Evolutionary conservation across 2,329 filamentous ascomycete genomes (phyloP).

Genomic region (Hypoxylon sp.): DNA sequence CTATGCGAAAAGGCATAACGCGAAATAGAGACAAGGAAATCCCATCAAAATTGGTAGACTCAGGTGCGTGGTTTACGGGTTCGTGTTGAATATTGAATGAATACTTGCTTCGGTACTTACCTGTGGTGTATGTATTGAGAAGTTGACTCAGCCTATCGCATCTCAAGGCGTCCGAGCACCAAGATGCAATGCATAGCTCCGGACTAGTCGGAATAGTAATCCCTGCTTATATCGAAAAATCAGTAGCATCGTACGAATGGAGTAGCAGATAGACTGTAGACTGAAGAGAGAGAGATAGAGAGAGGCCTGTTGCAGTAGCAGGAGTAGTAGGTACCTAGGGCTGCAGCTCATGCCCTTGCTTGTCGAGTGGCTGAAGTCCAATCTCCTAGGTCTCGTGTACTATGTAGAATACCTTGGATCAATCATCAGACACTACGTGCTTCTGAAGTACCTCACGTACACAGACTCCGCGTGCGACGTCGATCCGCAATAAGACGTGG

Average conservation of each 20-base stretch:
- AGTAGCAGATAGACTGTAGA: too few species aligned
- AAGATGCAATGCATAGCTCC: conserved; percentile 2
- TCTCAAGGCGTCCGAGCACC: conserved; percentile 1
- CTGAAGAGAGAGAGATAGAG: too few species aligned
- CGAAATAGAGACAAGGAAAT: background rate
- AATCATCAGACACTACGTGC: too few species aligned
- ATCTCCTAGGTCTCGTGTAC: too few species aligned
- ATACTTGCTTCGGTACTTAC: too few species aligned
- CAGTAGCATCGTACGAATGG: too few species aligned
- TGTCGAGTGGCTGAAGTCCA: conserved; percentile 28
- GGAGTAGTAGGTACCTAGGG: too few species aligned
- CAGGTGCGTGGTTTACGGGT: conserved; percentile 5
- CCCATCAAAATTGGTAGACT: background rate
- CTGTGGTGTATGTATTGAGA: background rate
- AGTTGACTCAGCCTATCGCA: conserved; percentile 12
- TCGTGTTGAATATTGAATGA: conserved; percentile 19
- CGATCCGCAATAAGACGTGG: conserved; percentile 15
- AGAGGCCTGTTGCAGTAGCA: too few species aligned
- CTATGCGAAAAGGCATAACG: too few species aligned
- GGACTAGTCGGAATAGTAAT: conserved; percentile 23
- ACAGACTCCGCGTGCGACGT: conserved; percentile 14
- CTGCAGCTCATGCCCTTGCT: conserved; percentile 32
- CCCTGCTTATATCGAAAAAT: conserved; percentile 26
- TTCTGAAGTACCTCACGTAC: too few species aligned
- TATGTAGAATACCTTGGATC: too few species aligned